phyloP scores from a whole-genome alignment of 768 basidiomycete genomes.

The Candolleomyces efflorescens region DNA sequence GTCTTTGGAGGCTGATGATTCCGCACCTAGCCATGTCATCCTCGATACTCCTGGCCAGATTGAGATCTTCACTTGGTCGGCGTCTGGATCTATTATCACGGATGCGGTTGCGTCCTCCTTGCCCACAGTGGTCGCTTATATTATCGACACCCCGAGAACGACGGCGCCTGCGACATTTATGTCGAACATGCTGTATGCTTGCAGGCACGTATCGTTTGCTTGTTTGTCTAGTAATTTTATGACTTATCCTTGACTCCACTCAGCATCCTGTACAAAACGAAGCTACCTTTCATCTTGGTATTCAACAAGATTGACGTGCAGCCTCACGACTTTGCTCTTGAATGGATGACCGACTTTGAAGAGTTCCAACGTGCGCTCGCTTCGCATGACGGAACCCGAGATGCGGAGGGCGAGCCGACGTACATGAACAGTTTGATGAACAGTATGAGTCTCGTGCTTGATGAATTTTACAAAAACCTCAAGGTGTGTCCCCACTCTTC shows the following conservation, averaged over 20 bases:
- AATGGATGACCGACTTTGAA: slow-evolving; percentile 99
- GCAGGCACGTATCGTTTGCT: slow-evolving; percentile 55
- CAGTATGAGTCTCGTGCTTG: slow-evolving; percentile 95
- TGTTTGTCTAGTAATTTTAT: slow-evolving; percentile 1
- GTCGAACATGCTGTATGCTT: slow-evolving; percentile 99
- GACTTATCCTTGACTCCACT: background rate
- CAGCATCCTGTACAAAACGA: slow-evolving; percentile 97
- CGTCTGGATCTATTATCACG: slow-evolving; percentile 97
- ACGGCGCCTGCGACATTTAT: slow-evolving; percentile 97
- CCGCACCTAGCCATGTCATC: slow-evolving; percentile 70
- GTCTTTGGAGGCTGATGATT: background rate
- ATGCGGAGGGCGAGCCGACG: slow-evolving; percentile 86
- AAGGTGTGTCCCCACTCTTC: slow-evolving; percentile 49
- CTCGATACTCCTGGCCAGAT: slow-evolving; percentile 99
- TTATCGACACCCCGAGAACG: slow-evolving; percentile 95
- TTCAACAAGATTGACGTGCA: slow-evolving; percentile 99
- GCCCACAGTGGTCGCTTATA: slow-evolving; percentile 93
- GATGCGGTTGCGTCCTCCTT: slow-evolving; percentile 92
- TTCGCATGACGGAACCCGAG: slow-evolving; percentile 58
- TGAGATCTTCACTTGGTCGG: slow-evolving; percentile 99
- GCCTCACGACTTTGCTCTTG: slow-evolving; percentile 85
- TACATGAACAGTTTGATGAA: slow-evolving; percentile 99
- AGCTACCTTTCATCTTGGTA: slow-evolving; percentile 93
- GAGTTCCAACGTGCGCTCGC: slow-evolving; percentile 87
- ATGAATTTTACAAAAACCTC: slow-evolving; percentile 97